Percentiles rank a stretch among this genome's conserved stretches.
Conservation (phyloP, 768 basidiomycete genomes). For the Russula dissimulans region DNA sequence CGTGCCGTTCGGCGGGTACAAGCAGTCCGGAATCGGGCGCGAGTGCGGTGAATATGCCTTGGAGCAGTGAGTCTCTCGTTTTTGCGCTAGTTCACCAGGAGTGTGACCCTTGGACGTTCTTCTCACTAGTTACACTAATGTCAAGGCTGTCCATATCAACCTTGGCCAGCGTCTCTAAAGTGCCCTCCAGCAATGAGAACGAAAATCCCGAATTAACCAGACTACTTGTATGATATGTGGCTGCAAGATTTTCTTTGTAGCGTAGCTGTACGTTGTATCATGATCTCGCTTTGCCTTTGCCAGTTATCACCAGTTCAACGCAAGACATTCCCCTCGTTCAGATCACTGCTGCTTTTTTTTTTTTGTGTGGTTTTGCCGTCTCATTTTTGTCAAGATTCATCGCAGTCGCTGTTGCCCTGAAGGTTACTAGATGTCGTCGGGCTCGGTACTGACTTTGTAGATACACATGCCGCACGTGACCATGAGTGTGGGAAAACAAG, state of each 20-base stretch:
- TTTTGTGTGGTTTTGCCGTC: too few relatives aligned
- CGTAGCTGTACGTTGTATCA: not conserved
- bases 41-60: conserved; percentile 51
- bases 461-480: too few relatives aligned
- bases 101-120: not conserved
- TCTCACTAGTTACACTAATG: conserved; percentile 13
- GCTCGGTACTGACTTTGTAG: too few relatives aligned
- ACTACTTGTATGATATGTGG: too few relatives aligned
- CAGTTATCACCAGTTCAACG: not conserved
- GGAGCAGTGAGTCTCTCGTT: conserved; percentile 21
- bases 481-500: too few relatives aligned
- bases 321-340: not conserved
- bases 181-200: too few relatives aligned
- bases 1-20: conserved; percentile 60
- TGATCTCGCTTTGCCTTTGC: not conserved
- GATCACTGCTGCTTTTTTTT: too few relatives aligned
- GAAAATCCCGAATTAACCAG: not conserved
- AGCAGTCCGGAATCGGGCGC: conserved; percentile 61
- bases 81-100: not conserved
- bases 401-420: too few relatives aligned
- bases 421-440: too few relatives aligned
- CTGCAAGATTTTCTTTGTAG: not conserved
- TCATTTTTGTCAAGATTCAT: too few relatives aligned
- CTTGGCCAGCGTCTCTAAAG: conserved; percentile 5
- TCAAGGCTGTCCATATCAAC: conserved; percentile 17